These are phyloP conservation scores for Aspergillus transmontanensis DNA, from an alignment of 2,329 filamentous ascomycete genomes.

Conservation along the genomic window DNA sequence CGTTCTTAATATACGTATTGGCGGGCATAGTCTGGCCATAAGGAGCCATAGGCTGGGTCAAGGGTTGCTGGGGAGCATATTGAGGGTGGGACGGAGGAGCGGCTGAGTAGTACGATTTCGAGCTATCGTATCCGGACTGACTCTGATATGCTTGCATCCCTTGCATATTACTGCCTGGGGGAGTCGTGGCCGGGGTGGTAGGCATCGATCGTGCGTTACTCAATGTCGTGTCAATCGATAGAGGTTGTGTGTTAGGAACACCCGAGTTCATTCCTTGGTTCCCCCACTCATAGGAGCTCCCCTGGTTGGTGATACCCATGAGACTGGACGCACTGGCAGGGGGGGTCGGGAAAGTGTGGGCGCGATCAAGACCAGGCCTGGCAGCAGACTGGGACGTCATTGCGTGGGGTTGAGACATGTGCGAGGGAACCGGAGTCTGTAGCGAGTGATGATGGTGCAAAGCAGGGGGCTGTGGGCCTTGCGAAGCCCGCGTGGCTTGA, in stretches of 20 bases:
- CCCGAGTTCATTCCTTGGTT: constrained; percentile 63
- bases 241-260: constrained; percentile 66
- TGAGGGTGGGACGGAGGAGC: constrained; percentile 67
- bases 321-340: constrained; percentile 90
- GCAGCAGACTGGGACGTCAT: constrained; percentile 58
- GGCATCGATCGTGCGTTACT: constrained; percentile 83
- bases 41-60: constrained; percentile 66
- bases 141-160: constrained; percentile 77
- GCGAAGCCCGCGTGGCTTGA: constrained; percentile 56
- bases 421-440: constrained; percentile 59
- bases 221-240: constrained; percentile 79
- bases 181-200: constrained; percentile 86
- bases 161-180: constrained; percentile 75
- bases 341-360: constrained; percentile 91
- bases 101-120: constrained; percentile 76
- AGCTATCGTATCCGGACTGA: constrained; percentile 73
- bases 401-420: constrained; percentile 67
- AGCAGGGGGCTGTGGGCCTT: constrained; percentile 66
- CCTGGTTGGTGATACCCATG: constrained; percentile 72
- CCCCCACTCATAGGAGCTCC: constrained; percentile 78
- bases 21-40: constrained; percentile 58
- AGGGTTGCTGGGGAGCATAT: constrained; percentile 66
- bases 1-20: constrained; percentile 73
- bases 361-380: constrained; percentile 77
- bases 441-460: constrained; percentile 60